phyloP scores from a whole-genome alignment of 2,329 filamentous ascomycete genomes.

The Trichophyton simii region DNA sequence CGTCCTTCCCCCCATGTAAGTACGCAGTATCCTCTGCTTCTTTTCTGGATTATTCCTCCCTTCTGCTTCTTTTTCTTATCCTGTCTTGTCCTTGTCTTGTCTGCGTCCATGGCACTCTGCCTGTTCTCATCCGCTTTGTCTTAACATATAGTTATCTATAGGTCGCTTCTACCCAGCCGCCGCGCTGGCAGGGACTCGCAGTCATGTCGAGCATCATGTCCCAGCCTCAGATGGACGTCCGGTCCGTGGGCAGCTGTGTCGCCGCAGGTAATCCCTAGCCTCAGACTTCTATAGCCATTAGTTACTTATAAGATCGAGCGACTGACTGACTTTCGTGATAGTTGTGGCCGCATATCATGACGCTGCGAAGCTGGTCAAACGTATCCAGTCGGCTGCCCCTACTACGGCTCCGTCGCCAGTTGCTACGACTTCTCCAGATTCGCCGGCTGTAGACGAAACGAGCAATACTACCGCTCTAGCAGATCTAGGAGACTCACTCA shows the following conservation, averaged over 20 bases:
- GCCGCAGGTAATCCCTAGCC: conserved; percentile 7
- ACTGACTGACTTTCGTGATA: conserved; percentile 8
- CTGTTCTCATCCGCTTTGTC: background rate
- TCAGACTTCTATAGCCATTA: background rate
- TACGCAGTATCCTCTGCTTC: too few species aligned
- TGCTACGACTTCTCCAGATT: background rate
- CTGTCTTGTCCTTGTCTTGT: background rate
- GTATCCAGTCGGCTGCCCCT: conserved; percentile 7
- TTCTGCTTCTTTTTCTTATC: background rate
- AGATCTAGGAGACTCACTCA: conserved; percentile 25
- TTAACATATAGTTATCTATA: background rate
- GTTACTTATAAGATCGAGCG: background rate
- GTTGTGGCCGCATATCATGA: conserved; percentile 11
- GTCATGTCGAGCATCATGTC: conserved; percentile 5
- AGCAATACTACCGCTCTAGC: background rate
- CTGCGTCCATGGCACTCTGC: background rate
- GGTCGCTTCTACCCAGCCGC: background rate
- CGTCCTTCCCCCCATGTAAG: too few species aligned
- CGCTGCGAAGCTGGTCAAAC: conserved; percentile 10
- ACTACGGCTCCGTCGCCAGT: background rate
- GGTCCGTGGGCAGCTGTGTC: conserved; percentile 10
- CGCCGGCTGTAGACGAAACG: background rate
- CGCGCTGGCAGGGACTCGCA: background rate
- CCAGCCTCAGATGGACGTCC: conserved; percentile 8
- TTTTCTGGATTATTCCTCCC: background rate